Evolutionary conservation across 2,329 filamentous ascomycete genomes (phyloP).

Genomic region (Epichloe aotearoae): DNA sequence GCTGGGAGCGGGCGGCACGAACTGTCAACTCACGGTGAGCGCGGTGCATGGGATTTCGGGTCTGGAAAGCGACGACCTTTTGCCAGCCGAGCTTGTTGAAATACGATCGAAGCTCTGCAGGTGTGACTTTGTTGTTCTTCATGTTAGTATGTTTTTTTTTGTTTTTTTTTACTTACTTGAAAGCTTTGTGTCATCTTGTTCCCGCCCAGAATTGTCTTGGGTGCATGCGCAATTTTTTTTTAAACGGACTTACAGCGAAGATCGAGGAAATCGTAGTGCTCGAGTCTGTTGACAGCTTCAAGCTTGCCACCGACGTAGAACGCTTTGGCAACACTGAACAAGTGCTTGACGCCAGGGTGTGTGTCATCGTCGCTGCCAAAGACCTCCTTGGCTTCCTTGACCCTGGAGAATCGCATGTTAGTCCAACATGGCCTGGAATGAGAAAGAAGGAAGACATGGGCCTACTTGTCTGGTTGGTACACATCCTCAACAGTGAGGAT

Average conservation of each 20-base stretch:
- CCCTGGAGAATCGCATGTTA: conserved; percentile 32
- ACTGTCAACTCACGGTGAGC: conserved; percentile 97
- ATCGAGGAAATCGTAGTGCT: conserved; percentile 98
- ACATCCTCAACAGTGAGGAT: conserved; percentile 94
- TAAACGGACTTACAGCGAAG: conserved; percentile 58
- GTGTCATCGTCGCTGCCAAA: conserved; percentile 84
- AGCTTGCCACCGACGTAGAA: conserved; percentile 94
- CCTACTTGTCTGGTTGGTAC: conserved; percentile 90
- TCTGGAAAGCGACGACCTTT: conserved; percentile 97
- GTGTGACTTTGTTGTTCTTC: conserved; percentile 50
- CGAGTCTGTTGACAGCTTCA: conserved; percentile 84
- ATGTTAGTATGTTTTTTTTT: background rate
- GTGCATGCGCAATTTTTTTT: background rate
- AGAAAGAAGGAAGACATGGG: background rate
- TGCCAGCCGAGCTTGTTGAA: conserved; percentile 99
- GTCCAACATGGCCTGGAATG: background rate
- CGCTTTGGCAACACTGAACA: conserved; percentile 67
- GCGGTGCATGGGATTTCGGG: conserved; percentile 97
- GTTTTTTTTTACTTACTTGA: no score
- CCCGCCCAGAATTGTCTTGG: background rate
- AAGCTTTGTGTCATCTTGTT: no score
- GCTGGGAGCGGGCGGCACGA: conserved; percentile 84
- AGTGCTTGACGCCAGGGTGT: conserved; percentile 85
- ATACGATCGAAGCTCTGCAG: conserved; percentile 85
- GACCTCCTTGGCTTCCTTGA: conserved; percentile 82